Evolutionary conservation across 495 filamentous ascomycete species (phyloP), one percentile per base, ranked within the genome.

Genomic region (Daldinia vernicosa): DNA sequence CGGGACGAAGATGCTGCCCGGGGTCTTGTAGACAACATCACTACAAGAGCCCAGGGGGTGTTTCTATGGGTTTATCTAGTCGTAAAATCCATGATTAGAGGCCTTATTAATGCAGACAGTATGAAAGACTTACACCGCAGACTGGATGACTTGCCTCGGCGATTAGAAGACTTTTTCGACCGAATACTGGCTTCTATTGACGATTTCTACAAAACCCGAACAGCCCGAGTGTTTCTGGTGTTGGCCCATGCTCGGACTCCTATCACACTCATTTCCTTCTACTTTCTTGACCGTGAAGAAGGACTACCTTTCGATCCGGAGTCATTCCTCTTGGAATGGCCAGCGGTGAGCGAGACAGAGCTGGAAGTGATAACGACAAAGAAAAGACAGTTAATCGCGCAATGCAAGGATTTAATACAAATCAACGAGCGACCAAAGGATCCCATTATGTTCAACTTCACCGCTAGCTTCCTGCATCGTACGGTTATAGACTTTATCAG

Each of bases 61-160:
- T 84, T 82, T 58, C 74, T 83, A 2, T 83, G 82, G 82, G 82
- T 83, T 0, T 65, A 40, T 14, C 30, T 84, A 11, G 81, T 83
- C 7, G 71, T 78, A 0, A 22, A 58, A 11, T 63, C 61, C 12
- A 63, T 83, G 3, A 24, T 75, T 0, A 66, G 51, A 4, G 81
- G 80, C 3, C 32, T 82, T 9, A 56, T 24, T 8, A 66, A 82
- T 28, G 57, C 62, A 3, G 78, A 82, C 53, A 60, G 35, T 2
- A 50, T 77, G 5, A 3, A n/a, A 0, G 63, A 77, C 30, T 51
- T 82, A 9, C 58, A 63, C n/a, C 45, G 63, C 4, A 65, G 74
- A 17, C 56, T 83, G 2, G 28, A 63, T 14, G 39, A 50, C 5
- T 37, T 81, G 19, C 81, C 81, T 1, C 28, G 45, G 11, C 72